Percentiles rank a stretch among this genome's conserved stretches.
phyloP scores from a whole-genome alignment of 1,139 yeast species.

The Dujonia santamariae region DNA sequence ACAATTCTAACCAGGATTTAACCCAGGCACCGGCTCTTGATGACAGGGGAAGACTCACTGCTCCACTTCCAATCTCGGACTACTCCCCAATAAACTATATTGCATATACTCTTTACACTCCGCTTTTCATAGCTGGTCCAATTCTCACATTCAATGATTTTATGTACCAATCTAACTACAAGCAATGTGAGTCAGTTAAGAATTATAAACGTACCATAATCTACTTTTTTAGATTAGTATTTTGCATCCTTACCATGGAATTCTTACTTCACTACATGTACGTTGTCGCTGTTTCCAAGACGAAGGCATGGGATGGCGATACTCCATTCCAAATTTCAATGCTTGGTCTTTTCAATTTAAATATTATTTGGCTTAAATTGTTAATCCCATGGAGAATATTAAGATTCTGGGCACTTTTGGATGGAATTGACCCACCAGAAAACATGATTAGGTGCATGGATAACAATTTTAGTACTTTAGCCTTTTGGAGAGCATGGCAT shows the following conservation, averaged over 20 bases:
- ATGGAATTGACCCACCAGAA: slow-evolving; percentile 95
- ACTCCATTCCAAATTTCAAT: slow-evolving; percentile 91
- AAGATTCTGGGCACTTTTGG: slow-evolving; percentile 86
- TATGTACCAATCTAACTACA: slow-evolving; percentile 61
- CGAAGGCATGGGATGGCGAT: slow-evolving; percentile 87
- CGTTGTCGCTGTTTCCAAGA: slow-evolving; percentile 87
- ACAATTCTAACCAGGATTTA: neutral
- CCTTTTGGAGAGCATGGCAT: slow-evolving; percentile 99
- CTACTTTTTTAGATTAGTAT: slow-evolving; percentile 64
- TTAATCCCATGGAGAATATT: slow-evolving; percentile 95
- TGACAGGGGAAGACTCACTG: slow-evolving; percentile 67
- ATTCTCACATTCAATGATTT: slow-evolving; percentile 90
- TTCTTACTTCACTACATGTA: slow-evolving; percentile 80
- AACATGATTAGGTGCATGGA: slow-evolving; percentile 97
- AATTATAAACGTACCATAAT: slow-evolving; percentile 46
- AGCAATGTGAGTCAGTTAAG: slow-evolving; percentile 39
- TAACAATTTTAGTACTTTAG: slow-evolving; percentile 86
- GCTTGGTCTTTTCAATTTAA: slow-evolving; percentile 89
- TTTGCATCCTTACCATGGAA: slow-evolving; percentile 87
- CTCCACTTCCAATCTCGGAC: slow-evolving; percentile 58
- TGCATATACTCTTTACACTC: slow-evolving; percentile 80
- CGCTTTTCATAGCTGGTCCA: slow-evolving; percentile 94
- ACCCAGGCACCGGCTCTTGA: slow-evolving; percentile 20
- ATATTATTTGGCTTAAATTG: slow-evolving; percentile 87
- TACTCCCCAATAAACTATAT: slow-evolving; percentile 64